Evolutionary conservation across 1,139 yeast species (phyloP), one percentile per base, ranked within the genome.

Genomic region (Taphrina deformans): DNA sequence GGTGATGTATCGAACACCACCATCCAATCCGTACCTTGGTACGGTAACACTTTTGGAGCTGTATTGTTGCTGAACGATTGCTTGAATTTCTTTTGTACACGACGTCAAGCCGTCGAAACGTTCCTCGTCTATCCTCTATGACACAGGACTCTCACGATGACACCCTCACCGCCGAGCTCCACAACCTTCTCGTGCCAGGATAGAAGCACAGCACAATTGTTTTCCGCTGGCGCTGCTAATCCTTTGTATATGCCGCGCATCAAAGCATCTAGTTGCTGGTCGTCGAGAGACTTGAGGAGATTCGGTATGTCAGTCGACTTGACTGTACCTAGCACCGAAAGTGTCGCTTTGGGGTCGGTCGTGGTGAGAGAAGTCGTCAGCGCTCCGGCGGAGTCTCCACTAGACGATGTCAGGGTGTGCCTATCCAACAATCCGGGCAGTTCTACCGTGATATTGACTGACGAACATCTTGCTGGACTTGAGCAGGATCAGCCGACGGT

Each of bases 191-290:
- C 98, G 74, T 88, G 90, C 99, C 99, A 95, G 45, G 86, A 83
- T 73, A 95, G 83, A 72, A 95, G 77, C 65, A 87, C 80, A 55
- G 96, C 96, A 23, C 97, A 96, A 71, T 88, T 89, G 70, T 91
- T 90, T 3, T 95, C 90, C 66, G 76, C 85, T 31, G 85, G 81
- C 9, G 87, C 79, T 46, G 85, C 80, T 96, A 95, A 90, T 53
- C 90, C 91, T 73, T 87, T 88, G 77, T 92, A 95, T 68, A 93
- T 79, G 75, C 89, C 89, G 76, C 93, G 93, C 67, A 92, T 80
- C 73, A 95, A 83, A 5, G 84, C 85, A 72, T 89, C 96, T 70
- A 87, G 89, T 73, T 90, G 89, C 67, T 84, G 86, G 23, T 82
- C 72, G 58, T 80, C 76, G 72, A 95, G 83, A 45, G 78, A 78